Evolutionary conservation across 2,329 filamentous ascomycete genomes (phyloP).

Genomic region (Lasiodiplodia hormozganensis): DNA sequence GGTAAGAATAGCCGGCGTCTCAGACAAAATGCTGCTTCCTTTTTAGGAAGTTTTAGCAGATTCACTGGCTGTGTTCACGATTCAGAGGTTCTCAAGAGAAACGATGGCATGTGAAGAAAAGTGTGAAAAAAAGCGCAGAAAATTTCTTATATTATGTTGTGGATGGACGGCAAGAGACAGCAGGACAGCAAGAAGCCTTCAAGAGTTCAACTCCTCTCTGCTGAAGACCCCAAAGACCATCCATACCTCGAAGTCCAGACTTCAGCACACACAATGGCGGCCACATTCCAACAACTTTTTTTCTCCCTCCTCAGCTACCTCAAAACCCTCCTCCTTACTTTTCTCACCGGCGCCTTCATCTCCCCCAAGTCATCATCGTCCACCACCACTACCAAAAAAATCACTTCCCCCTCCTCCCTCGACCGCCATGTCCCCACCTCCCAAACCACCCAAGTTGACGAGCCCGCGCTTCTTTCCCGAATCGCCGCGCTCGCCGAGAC

Average conservation of each 20-base stretch:
- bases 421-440: background rate
- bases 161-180: background rate
- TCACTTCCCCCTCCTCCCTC: background rate
- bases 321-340: background rate
- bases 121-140: background rate
- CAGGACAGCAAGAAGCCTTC: background rate
- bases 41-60: background rate
- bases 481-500: background rate
- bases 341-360: background rate
- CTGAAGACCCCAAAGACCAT: too few relatives aligned
- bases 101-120: background rate
- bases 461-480: background rate
- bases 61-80: background rate
- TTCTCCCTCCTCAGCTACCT: background rate
- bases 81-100: background rate
- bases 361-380: background rate
- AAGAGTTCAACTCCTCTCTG: too few relatives aligned
- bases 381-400: background rate
- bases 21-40: background rate
- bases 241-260: too few relatives aligned
- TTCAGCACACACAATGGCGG: constrained; percentile 2
- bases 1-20: background rate
- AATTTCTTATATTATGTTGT: background rate
- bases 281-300: background rate
- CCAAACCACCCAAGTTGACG: background rate